Percentiles rank a stretch among this genome's conserved stretches.
Evolutionary conservation across 2,329 filamentous ascomycete species (phyloP).

Genomic region (Stachybotrys chartarum): DNA sequence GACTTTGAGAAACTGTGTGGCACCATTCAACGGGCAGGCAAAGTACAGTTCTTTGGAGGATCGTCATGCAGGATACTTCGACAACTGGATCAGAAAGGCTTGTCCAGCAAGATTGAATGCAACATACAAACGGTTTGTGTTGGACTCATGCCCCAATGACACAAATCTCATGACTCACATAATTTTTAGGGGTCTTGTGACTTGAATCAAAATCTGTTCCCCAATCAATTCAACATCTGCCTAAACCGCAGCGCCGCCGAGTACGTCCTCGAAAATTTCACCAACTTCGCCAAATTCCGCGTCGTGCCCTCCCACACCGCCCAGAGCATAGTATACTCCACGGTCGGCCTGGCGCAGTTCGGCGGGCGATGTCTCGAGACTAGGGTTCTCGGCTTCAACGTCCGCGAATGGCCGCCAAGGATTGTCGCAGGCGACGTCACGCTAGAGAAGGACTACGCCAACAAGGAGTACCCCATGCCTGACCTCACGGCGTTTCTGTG

Average conservation of each 20-base stretch:
- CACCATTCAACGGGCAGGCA: slow-evolving; percentile 8
- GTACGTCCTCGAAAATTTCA: slow-evolving; percentile 8
- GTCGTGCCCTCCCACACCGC: slow-evolving; percentile 16
- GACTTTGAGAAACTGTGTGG: slow-evolving; percentile 6
- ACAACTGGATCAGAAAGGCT: slow-evolving; percentile 9
- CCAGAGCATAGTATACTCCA: slow-evolving; percentile 12
- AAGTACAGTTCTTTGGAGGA: slow-evolving; percentile 12
- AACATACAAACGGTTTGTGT: slow-evolving; percentile 12
- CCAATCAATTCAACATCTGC: slow-evolving; percentile 15
- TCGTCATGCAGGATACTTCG: slow-evolving; percentile 12
- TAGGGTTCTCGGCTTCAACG: slow-evolving; percentile 15
- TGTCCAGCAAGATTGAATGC: slow-evolving; percentile 11
- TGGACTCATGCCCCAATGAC: background rate
- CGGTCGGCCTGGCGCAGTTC: slow-evolving; percentile 6
- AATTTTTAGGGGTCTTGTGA: slow-evolving; percentile 13
- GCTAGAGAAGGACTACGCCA: slow-evolving; percentile 8
- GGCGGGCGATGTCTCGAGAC: slow-evolving; percentile 10
- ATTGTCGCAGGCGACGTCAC: slow-evolving; percentile 11
- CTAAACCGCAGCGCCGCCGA: slow-evolving; percentile 10
- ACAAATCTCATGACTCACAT: background rate
- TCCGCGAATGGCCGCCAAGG: slow-evolving; percentile 10
- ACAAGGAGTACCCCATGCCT: slow-evolving; percentile 10
- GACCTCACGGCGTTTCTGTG: slow-evolving; percentile 12
- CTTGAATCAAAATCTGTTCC: slow-evolving; percentile 12
- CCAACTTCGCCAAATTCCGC: slow-evolving; percentile 8